phyloP scores from a whole-genome alignment of 2,329 filamentous ascomycete species.

The Pseudogymnoascus sp. region DNA sequence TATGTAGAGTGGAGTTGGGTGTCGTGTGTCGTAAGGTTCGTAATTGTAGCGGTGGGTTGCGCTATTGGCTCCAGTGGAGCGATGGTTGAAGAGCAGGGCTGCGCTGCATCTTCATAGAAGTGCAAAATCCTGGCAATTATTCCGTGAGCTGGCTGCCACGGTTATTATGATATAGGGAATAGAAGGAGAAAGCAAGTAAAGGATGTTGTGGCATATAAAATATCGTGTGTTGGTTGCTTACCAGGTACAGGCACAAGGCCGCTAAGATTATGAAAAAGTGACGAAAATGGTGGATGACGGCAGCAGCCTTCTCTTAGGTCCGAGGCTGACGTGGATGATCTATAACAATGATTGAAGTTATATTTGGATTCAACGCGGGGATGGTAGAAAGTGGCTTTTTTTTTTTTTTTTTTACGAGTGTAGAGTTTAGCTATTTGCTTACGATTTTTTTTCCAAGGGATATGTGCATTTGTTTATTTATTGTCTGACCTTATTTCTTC shows the following conservation, averaged over 20 bases:
- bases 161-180: not conserved
- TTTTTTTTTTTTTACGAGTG: not conserved
- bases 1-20: slow-evolving; percentile 40
- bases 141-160: not conserved
- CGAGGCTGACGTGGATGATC: not conserved
- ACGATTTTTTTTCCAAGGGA: not conserved
- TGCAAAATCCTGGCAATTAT: not conserved
- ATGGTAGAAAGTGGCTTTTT: not conserved
- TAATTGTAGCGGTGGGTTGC: slow-evolving; percentile 24
- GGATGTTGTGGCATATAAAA: slow-evolving; percentile 1
- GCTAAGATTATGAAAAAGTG: not conserved
- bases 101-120: slow-evolving; percentile 47
- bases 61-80: slow-evolving; percentile 52
- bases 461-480: not conserved
- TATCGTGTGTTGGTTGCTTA: slow-evolving; percentile 14
- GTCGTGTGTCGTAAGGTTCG: slow-evolving; percentile 44
- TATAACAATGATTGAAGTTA: not conserved
- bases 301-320: not conserved
- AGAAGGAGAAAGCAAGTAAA: not conserved
- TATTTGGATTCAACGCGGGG: not conserved
- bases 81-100: slow-evolving; percentile 44
- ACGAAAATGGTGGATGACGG: slow-evolving; percentile 5
- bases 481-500: not conserved
- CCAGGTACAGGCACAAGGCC: slow-evolving; percentile 12
- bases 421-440: not conserved